Percentiles rank a stretch among this genome's conserved stretches.
These are phyloP conservation scores for Phialemonium atrogriseum DNA, from an alignment of 2,329 filamentous ascomycete species.

Conservation along the genomic window DNA sequence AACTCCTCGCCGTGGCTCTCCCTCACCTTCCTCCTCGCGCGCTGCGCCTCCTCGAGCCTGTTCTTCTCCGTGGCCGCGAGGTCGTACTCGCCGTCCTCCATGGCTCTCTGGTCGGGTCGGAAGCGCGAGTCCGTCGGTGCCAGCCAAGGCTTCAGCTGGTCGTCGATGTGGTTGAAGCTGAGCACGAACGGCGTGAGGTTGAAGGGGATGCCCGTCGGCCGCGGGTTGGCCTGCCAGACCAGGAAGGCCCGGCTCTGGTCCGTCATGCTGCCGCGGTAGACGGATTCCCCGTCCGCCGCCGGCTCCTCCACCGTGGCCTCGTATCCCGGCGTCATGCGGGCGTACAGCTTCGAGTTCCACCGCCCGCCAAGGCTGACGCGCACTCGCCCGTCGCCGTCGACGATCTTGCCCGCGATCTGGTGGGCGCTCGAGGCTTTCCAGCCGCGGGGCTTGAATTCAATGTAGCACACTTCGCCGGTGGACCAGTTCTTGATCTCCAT, in stretches of 20 bases:
- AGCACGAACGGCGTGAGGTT: slow-evolving; percentile 95
- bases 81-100: slow-evolving; percentile 98
- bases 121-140: slow-evolving; percentile 92
- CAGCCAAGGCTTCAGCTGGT: slow-evolving; percentile 67
- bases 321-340: slow-evolving; percentile 83
- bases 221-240: slow-evolving; percentile 82
- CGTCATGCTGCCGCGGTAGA: slow-evolving; percentile 43
- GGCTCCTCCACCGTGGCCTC: slow-evolving; percentile 63
- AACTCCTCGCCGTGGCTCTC: slow-evolving; percentile 79
- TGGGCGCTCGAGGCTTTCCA: slow-evolving; percentile 94
- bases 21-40: slow-evolving; percentile 62
- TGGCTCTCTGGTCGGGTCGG: slow-evolving; percentile 88
- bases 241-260: slow-evolving; percentile 73
- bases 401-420: slow-evolving; percentile 77
- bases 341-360: slow-evolving; percentile 97
- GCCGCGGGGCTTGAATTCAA: slow-evolving; percentile 91
- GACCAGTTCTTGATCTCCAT: slow-evolving; percentile 99
- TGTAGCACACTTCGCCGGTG: slow-evolving; percentile 78
- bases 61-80: slow-evolving; percentile 91
- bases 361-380: slow-evolving; percentile 85
- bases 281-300: slow-evolving; percentile 26
- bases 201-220: slow-evolving; percentile 83
- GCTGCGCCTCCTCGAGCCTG: slow-evolving; percentile 84
- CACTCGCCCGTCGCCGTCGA: slow-evolving; percentile 70
- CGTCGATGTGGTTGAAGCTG: slow-evolving; percentile 85